These are phyloP conservation scores for Monilinia laxa DNA, from an alignment of 2,329 filamentous ascomycete genomes.

Conservation along the genomic window DNA sequence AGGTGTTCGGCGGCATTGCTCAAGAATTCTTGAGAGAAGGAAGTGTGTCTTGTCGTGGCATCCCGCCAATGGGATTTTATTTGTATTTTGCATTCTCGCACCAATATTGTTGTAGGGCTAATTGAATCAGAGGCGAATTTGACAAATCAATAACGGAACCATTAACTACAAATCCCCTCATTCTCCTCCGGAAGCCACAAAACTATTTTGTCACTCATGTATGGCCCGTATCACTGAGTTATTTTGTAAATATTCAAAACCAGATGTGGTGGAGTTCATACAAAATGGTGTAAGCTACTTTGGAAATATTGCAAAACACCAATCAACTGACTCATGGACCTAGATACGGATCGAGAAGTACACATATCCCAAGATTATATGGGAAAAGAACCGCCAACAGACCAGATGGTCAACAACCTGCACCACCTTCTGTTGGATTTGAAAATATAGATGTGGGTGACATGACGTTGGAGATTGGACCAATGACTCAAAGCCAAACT, in stretches of 20 bases:
- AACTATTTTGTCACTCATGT: slow-evolving; percentile 2
- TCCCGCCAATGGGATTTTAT: slow-evolving; percentile 20
- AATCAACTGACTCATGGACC: background rate
- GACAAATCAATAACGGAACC: slow-evolving; percentile 8
- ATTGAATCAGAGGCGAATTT: slow-evolving; percentile 3
- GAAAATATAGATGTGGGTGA: background rate
- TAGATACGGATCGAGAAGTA: slow-evolving; percentile 14
- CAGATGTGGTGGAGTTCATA: slow-evolving; percentile 18
- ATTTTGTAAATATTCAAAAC: slow-evolving; percentile 16
- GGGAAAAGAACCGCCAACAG: slow-evolving; percentile 8
- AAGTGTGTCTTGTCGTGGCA: slow-evolving; percentile 2
- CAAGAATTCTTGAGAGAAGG: slow-evolving; percentile 2
- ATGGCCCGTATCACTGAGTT: slow-evolving; percentile 11
- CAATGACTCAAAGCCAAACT: background rate
- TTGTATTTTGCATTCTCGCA: background rate
- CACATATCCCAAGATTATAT: slow-evolving; percentile 8
- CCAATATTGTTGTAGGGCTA: background rate
- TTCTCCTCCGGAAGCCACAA: background rate
- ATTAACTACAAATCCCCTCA: background rate
- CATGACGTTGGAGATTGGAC: background rate
- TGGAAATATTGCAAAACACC: no score
- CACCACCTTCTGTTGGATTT: slow-evolving; percentile 1
- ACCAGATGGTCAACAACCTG: background rate
- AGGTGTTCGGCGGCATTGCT: slow-evolving; percentile 11
- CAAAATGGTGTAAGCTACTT: background rate